phyloP scores from a whole-genome alignment of 371 early-diverging fungal genomes.

The Conidiobolus incongruus region DNA sequence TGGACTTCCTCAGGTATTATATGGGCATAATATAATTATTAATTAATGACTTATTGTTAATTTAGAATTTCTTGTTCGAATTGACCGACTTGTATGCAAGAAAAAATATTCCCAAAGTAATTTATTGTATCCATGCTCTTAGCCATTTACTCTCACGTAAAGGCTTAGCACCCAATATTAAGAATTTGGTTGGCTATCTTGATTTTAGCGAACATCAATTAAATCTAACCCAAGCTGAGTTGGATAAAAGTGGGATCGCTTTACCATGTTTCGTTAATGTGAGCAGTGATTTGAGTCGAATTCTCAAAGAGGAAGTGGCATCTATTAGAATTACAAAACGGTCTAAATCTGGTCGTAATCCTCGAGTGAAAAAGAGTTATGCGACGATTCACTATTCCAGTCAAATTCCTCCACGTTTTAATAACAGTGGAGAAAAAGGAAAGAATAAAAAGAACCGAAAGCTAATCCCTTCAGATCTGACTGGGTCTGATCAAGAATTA shows the following conservation, averaged over 20 bases:
- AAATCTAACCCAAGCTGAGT: constrained; percentile 49
- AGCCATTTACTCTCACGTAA: constrained; percentile 72
- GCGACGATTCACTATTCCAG: too few species aligned
- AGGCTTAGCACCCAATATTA: constrained; percentile 77
- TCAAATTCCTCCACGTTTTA: too few species aligned
- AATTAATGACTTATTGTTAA: constrained; percentile 3
- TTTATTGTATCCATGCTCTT: constrained; percentile 98
- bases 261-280: constrained; percentile 72
- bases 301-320: constrained; percentile 18
- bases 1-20: constrained; percentile 52
- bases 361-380: too few species aligned
- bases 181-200: constrained; percentile 75
- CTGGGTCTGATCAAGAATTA: constrained; percentile 4
- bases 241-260: constrained; percentile 48
- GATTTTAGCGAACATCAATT: constrained; percentile 82
- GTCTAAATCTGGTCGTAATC: background rate
- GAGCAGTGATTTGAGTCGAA: constrained; percentile 36
- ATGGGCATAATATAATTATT: background rate
- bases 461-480: constrained; percentile 16
- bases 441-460: too few species aligned
- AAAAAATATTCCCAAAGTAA: constrained; percentile 98
- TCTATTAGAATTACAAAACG: constrained; percentile 12
- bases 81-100: constrained; percentile 96
- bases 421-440: too few species aligned
- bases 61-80: constrained; percentile 90